A percentile compares a stretch with the other conserved stretches of the same genome.
Conservation (phyloP, 345 rosid genomes). For the Ailanthus altissimus region DNA sequence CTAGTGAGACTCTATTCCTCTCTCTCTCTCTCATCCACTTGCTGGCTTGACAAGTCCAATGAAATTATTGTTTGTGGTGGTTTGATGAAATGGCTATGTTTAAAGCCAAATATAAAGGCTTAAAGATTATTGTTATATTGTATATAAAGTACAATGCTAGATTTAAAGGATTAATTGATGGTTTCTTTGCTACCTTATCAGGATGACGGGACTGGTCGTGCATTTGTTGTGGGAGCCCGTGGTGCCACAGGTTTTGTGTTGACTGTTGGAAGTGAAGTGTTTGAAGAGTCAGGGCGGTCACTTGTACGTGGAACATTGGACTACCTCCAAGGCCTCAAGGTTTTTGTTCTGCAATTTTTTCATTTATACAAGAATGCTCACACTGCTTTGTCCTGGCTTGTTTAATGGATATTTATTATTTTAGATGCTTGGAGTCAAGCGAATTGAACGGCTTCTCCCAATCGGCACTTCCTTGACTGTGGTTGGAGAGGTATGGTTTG, state of each 20-base stretch:
- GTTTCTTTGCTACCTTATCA: conserved; percentile 23
- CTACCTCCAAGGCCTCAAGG: conserved; percentile 96
- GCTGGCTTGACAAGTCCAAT: background rate
- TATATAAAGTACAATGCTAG: conserved; percentile 2
- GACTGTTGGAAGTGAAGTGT: conserved; percentile 74
- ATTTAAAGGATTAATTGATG: background rate
- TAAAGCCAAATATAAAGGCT: conserved; percentile 5
- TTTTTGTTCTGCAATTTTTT: conserved; percentile 27
- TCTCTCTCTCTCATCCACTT: background rate
- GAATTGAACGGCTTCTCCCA: conserved; percentile 88
- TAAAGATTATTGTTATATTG: conserved; percentile 9
- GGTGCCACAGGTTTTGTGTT: conserved; percentile 67
- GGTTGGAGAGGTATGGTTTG: conserved; percentile 82
- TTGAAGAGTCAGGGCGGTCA: conserved; percentile 94
- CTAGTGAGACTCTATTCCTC: conserved; percentile 52
- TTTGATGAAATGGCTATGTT: conserved; percentile 13
- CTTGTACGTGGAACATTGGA: conserved; percentile 92
- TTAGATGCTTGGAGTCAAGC: conserved; percentile 98
- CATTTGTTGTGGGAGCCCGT: conserved; percentile 70
- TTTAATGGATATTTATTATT: conserved; percentile 28
- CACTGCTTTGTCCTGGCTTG: conserved; percentile 10
- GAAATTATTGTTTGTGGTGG: conserved; percentile 13
- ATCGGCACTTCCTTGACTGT: conserved; percentile 88
- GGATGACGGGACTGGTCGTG: conserved; percentile 89
- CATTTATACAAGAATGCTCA: background rate